These are phyloP conservation scores for Poronia punctata DNA, from an alignment of 495 filamentous ascomycete species.

Conservation along the genomic window DNA sequence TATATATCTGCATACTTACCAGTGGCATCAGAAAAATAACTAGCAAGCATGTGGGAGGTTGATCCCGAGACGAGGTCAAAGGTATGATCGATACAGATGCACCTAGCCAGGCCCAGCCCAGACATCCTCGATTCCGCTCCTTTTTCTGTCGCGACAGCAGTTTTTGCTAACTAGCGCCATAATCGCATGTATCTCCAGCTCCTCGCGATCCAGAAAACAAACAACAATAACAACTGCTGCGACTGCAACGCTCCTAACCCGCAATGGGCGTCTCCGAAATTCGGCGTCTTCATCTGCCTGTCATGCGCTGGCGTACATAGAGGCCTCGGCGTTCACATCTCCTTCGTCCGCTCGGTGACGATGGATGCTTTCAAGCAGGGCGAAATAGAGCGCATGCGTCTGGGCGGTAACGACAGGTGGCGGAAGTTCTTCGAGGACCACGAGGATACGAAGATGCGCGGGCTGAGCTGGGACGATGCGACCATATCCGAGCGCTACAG, in stretches of 20 bases:
- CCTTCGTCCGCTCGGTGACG: slow-evolving; percentile 89
- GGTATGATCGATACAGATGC: slow-evolving; percentile 41
- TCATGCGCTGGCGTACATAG: slow-evolving; percentile 93
- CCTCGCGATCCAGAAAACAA: slow-evolving; percentile 77
- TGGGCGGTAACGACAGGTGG: slow-evolving; percentile 84
- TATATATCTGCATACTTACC: no score
- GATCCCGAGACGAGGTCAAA: slow-evolving; percentile 92
- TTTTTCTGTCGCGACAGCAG: no score
- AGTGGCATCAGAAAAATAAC: no score
- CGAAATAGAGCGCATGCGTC: slow-evolving; percentile 80
- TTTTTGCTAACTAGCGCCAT: slow-evolving; percentile 7
- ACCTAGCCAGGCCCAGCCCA: background rate
- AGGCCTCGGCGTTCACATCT: slow-evolving; percentile 93
- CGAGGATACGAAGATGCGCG: slow-evolving; percentile 52
- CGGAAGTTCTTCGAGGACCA: slow-evolving; percentile 72
- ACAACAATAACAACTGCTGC: slow-evolving; percentile 80
- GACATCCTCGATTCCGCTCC: no score
- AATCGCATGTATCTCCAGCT: slow-evolving; percentile 47
- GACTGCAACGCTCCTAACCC: slow-evolving; percentile 92
- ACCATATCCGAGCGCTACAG: slow-evolving; percentile 81
- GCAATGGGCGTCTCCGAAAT: slow-evolving; percentile 79
- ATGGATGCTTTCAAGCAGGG: slow-evolving; percentile 95
- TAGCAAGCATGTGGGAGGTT: slow-evolving; percentile 99
- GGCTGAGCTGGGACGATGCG: slow-evolving; percentile 64
- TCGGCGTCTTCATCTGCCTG: slow-evolving; percentile 91